These are phyloP conservation scores for Gossypium thurberi DNA, from an alignment of 345 rosid species.

Conservation along the genomic window DNA sequence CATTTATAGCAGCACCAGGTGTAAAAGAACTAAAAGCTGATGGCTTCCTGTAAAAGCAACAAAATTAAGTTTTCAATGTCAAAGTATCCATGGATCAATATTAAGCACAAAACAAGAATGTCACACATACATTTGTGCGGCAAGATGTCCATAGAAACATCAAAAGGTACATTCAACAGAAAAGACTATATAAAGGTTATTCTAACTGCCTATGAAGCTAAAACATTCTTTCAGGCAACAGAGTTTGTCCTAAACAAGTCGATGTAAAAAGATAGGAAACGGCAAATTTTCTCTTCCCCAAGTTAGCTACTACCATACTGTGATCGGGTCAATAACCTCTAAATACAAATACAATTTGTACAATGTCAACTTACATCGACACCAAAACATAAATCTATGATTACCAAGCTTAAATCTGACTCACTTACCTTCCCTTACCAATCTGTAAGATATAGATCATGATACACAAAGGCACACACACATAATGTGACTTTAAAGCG, in stretches of 20 bases:
- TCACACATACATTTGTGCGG: not conserved
- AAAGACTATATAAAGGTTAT: too few relatives aligned
- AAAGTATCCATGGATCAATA: not conserved
- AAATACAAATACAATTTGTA: not conserved
- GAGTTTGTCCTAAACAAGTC: not conserved
- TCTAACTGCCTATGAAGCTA: not conserved
- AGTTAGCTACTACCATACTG: not conserved
- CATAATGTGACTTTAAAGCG: not conserved
- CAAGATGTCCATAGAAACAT: not conserved
- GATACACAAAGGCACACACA: not conserved
- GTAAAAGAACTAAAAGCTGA: not conserved
- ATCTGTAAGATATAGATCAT: not conserved
- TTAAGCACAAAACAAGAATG: not conserved
- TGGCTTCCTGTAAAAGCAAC: constrained; percentile 11
- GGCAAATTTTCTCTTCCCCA: not conserved
- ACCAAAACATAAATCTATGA: not conserved
- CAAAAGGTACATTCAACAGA: not conserved
- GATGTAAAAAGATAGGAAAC: not conserved
- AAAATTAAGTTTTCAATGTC: not conserved
- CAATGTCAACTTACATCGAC: not conserved
- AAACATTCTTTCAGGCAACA: not conserved
- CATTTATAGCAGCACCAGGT: constrained; percentile 3
- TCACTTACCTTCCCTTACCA: not conserved
- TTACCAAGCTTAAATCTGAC: not conserved
- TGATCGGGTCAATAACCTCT: not conserved